Evolutionary conservation across 2,329 filamentous ascomycete species (phyloP).

Genomic region (Claviceps sorghi): DNA sequence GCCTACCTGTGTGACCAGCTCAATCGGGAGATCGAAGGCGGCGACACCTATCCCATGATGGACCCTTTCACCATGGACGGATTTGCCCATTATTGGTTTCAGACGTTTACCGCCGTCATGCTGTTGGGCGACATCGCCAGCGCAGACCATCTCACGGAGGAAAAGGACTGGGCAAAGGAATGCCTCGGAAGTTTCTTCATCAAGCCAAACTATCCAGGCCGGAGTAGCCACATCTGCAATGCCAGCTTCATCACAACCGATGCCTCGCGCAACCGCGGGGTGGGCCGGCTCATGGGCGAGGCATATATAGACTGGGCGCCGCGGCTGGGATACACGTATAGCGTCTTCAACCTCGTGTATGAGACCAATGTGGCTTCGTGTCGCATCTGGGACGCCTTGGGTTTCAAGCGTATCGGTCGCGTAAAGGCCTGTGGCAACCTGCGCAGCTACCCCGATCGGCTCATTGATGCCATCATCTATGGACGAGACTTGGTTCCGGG

Average conservation of each 20-base stretch:
- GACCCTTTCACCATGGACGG: conserved; percentile 57
- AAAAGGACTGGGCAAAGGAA: conserved; percentile 61
- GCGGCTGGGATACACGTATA: conserved; percentile 75
- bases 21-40: conserved; percentile 81
- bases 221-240: conserved; percentile 85
- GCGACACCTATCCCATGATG: conserved; percentile 83
- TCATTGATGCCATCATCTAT: conserved; percentile 65
- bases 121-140: conserved; percentile 59
- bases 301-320: conserved; percentile 65
- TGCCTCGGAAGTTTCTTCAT: conserved; percentile 88
- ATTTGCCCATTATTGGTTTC: conserved; percentile 80
- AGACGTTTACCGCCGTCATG: conserved; percentile 81
- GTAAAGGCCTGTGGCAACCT: conserved; percentile 60
- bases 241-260: conserved; percentile 65
- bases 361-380: conserved; percentile 85
- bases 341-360: conserved; percentile 88
- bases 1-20: conserved; percentile 70
- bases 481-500: conserved; percentile 44
- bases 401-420: conserved; percentile 82
- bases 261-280: conserved; percentile 57
- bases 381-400: conserved; percentile 80
- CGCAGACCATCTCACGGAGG: conserved; percentile 41
- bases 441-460: conserved; percentile 51
- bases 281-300: conserved; percentile 63
- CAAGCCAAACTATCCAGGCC: conserved; percentile 83